Percentiles rank a stretch among this genome's conserved stretches.
phyloP scores from a whole-genome alignment of 192 early-diverging fungal genomes.

The Jimgerdemannia flammicorona region DNA sequence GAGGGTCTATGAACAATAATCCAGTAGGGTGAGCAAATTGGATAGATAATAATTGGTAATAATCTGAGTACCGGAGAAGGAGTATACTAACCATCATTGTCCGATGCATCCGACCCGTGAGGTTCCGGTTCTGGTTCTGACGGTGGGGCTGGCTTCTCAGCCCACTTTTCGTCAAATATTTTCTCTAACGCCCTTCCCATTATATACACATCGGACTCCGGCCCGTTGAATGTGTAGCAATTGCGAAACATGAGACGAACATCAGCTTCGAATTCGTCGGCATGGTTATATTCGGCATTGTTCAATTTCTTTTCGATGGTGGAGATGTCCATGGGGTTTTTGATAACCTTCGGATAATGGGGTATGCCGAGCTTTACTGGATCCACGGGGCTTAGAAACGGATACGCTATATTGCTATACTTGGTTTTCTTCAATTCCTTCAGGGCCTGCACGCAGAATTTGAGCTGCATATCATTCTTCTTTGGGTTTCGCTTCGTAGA shows the following conservation, averaged over 20 bases:
- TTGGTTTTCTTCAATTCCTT: constrained; percentile 65
- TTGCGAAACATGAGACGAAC: constrained; percentile 80
- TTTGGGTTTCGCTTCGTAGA: constrained; percentile 20
- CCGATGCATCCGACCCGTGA: constrained; percentile 11
- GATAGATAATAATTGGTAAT: not conserved
- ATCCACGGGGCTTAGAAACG: constrained; percentile 86
- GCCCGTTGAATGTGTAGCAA: constrained; percentile 80
- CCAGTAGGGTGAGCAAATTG: not conserved
- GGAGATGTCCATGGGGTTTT: constrained; percentile 84
- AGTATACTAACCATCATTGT: constrained; percentile 18
- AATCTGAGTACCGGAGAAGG: not conserved
- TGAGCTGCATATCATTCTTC: constrained; percentile 57
- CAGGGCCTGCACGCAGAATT: constrained; percentile 57
- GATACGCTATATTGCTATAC: constrained; percentile 64
- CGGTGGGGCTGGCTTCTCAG: constrained; percentile 21
- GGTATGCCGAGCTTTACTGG: constrained; percentile 79
- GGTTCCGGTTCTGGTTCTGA: constrained; percentile 15
- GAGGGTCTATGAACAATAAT: not conserved
- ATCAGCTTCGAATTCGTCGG: constrained; percentile 74
- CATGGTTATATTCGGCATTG: constrained; percentile 51
- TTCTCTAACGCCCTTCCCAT: constrained; percentile 70
- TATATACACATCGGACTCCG: constrained; percentile 62
- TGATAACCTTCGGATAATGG: constrained; percentile 81
- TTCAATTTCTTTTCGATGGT: constrained; percentile 75
- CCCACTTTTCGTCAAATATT: constrained; percentile 80